phyloP scores from a whole-genome alignment of 192 early-diverging fungal genomes.

The Phlyctochytrium bullatum region DNA sequence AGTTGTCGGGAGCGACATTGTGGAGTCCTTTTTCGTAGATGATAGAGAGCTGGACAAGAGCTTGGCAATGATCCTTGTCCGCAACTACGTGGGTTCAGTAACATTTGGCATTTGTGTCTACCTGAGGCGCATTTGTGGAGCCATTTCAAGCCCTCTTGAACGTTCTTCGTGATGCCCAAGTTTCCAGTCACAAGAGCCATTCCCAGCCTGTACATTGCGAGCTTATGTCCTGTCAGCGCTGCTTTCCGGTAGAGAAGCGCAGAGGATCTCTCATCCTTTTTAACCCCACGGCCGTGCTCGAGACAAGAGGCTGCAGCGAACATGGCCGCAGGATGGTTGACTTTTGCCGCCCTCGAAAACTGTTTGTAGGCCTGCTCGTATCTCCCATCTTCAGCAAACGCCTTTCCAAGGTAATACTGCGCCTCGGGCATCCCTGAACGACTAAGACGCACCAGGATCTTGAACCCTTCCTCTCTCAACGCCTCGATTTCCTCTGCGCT shows the following conservation, averaged over 20 bases:
- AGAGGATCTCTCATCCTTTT: conserved; percentile 58
- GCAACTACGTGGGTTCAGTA: conserved; percentile 36
- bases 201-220: conserved; percentile 69
- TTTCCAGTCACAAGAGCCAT: conserved; percentile 75
- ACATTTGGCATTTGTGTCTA: conserved; percentile 23
- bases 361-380: conserved; percentile 68
- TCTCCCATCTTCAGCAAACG: conserved; percentile 47
- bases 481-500: neutral
- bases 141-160: conserved; percentile 74
- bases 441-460: conserved; percentile 58
- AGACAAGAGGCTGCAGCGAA: conserved; percentile 64
- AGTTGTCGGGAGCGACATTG: conserved; percentile 13
- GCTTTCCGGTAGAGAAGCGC: conserved; percentile 71
- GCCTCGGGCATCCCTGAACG: conserved; percentile 62
- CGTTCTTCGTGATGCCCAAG: conserved; percentile 61
- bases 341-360: conserved; percentile 69
- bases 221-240: conserved; percentile 65
- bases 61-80: conserved; percentile 58
- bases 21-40: conserved; percentile 71
- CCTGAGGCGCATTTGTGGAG: conserved; percentile 72
- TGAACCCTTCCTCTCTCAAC: conserved; percentile 67
- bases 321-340: conserved; percentile 62
- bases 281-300: conserved; percentile 65
- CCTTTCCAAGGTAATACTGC: conserved; percentile 37
- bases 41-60: conserved; percentile 67